Evolutionary conservation across 2,329 filamentous ascomycete species (phyloP).

Genomic region (Magnaporthiopsis rhizophila): DNA sequence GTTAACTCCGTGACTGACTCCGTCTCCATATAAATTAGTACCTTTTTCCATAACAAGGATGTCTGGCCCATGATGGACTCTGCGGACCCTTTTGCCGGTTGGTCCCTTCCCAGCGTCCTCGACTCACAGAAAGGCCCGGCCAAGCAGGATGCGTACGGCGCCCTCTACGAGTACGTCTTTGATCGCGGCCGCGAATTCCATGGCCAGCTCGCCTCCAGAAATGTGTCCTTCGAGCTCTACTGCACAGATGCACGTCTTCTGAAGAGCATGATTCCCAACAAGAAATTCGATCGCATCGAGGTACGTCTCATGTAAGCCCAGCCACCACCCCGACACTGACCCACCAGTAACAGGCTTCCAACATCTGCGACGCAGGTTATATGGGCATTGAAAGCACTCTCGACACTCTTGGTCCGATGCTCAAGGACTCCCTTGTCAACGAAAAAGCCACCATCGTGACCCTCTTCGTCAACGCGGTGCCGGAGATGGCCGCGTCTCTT

Average conservation of each 20-base stretch:
- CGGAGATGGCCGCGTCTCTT: no score
- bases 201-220: not conserved
- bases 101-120: not conserved
- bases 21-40: no score
- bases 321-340: not conserved
- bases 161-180: not conserved
- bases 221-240: not conserved
- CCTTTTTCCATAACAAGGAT: no score
- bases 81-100: not conserved
- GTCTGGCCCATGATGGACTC: not conserved
- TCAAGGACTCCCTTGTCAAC: not conserved
- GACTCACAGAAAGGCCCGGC: not conserved
- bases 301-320: not conserved
- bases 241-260: not conserved
- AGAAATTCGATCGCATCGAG: constrained; percentile 6
- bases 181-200: not conserved
- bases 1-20: no score
- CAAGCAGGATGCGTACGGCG: constrained; percentile 2
- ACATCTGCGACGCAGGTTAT: not conserved
- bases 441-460: not conserved
- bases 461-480: not conserved
- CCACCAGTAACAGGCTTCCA: not conserved
- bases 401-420: not conserved
- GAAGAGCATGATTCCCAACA: not conserved
- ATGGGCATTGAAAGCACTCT: not conserved